Base-by-base conservation (phyloP, 2,329 filamentous ascomycete genomes). In the Aspergillus sp. region DNA sequence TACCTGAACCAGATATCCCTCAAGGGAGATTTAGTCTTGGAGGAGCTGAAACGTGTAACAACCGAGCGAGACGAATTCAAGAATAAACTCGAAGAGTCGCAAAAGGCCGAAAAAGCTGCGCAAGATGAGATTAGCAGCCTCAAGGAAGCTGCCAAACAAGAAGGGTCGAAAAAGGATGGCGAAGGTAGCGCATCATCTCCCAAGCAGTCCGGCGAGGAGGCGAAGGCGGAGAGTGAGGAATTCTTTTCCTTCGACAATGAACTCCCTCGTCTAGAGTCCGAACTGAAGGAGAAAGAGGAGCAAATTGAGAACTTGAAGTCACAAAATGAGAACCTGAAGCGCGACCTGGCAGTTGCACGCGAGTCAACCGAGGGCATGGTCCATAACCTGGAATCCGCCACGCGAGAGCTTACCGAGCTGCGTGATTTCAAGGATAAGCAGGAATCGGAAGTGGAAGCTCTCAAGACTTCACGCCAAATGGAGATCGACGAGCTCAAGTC, bases 161-260 rank as follows among this genome's bases (percentile, higher is more conserved):
- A 77, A 51, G 69, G 71, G 7, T 72, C 76, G 34, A 72, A 78
- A 4, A 59, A 62, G 30, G 63, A 57, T n/a, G 45, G 47, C 23
- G 65, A 66, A 57, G 47, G 47, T 11, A 11, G n/a, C 28, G 34
- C 49, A 25, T 43, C 49, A 28, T 6, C 38, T 7, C 31, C 25
- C 7, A 53, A 38, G 23, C 11, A 60, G 3, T 48, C 53, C 41
- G 41, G 34, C 3, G 59, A 62, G 34, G 50, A 57, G 50, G 47
- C 38, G 56, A 31, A 51, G 45, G 38, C 61, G 57, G 75, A 76
- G 17, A 74, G 77, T 25, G 91, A 93, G 66, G 91, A 96, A 53
- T 90, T 97, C 77, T 97, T 97, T 78, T 97, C 93, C 0, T 96
- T 93, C 69, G 93, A 98, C 61, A 89, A 90, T 54, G 94, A 98